Conservation (phyloP, 179 eudicot species). For the Spergularia azorica region DNA sequence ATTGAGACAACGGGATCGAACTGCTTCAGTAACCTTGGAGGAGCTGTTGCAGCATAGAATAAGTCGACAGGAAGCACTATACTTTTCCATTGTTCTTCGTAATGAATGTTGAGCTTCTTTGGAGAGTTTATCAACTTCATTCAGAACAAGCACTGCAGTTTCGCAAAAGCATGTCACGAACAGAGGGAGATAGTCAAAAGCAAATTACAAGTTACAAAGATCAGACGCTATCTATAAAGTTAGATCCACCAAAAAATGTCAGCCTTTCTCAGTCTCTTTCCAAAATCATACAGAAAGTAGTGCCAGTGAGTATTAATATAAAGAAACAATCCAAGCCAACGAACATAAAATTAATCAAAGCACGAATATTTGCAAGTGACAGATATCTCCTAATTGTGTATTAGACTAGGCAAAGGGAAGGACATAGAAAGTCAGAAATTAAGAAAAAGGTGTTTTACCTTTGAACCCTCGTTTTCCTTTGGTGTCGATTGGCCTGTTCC, state of each 20-base stretch:
- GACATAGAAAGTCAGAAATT: too few species aligned
- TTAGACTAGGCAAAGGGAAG: neutral
- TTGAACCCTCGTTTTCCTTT: conserved; percentile 91
- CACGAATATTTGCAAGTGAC: neutral
- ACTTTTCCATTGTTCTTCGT: conserved; percentile 96
- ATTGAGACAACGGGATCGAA: conserved; percentile 92
- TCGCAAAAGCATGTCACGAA: neutral
- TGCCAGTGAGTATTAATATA: neutral
- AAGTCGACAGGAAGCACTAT: conserved; percentile 89
- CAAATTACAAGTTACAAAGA: neutral
- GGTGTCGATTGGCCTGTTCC: conserved; percentile 84
- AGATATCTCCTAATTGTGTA: neutral
- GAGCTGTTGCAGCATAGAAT: conserved; percentile 95
- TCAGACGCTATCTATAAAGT: neutral
- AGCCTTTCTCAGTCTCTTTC: neutral
- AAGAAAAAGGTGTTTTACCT: conserved; percentile 39
- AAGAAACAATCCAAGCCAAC: conserved; percentile 3
- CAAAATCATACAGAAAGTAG: neutral
- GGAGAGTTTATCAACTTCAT: conserved; percentile 96
- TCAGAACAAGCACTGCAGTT: conserved; percentile 72
- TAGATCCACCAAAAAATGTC: neutral
- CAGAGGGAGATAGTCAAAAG: conserved; percentile 1
- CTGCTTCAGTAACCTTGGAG: conserved; percentile 94
- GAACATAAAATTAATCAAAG: neutral
- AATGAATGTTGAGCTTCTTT: conserved; percentile 98